phyloP scores from a whole-genome alignment of 257 asterid species.

The Solanum peruvianum region DNA sequence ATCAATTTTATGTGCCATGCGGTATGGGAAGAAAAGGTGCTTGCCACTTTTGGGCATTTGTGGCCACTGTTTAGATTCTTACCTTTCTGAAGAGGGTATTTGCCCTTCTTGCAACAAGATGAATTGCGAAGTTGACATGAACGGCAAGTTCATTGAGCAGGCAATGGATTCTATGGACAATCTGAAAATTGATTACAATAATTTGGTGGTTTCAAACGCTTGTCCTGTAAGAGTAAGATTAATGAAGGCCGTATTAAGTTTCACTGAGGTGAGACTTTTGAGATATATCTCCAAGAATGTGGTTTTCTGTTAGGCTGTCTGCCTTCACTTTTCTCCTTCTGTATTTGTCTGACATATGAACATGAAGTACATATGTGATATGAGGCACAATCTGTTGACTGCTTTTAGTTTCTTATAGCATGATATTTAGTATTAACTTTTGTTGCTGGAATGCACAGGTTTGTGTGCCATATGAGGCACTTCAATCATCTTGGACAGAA shows the following conservation, averaged over 20 bases:
- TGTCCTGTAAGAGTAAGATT: constrained; percentile 55
- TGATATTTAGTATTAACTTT: not conserved
- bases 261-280: constrained; percentile 55
- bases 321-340: not conserved
- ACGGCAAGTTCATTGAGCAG: constrained; percentile 13
- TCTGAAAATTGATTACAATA: constrained; percentile 13
- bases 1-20: constrained; percentile 34
- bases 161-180: constrained; percentile 13
- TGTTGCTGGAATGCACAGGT: constrained; percentile 34
- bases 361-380: not conserved
- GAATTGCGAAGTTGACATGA: constrained; percentile 9
- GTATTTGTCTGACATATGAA: not conserved
- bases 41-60: constrained; percentile 51
- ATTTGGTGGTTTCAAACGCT: constrained; percentile 13
- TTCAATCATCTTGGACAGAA: constrained; percentile 76
- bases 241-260: constrained; percentile 53
- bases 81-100: constrained; percentile 22
- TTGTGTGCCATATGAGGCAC: constrained; percentile 66
- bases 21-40: constrained; percentile 51
- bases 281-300: not conserved
- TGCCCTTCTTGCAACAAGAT: constrained; percentile 41
- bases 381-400: not conserved
- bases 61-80: constrained; percentile 42
- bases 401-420: not conserved
- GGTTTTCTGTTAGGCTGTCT: not conserved